A percentile compares a stretch with the other conserved stretches of the same genome.
Evolutionary conservation across 805 yeast species (phyloP).

Genomic region (Kuraishia hungarica): DNA sequence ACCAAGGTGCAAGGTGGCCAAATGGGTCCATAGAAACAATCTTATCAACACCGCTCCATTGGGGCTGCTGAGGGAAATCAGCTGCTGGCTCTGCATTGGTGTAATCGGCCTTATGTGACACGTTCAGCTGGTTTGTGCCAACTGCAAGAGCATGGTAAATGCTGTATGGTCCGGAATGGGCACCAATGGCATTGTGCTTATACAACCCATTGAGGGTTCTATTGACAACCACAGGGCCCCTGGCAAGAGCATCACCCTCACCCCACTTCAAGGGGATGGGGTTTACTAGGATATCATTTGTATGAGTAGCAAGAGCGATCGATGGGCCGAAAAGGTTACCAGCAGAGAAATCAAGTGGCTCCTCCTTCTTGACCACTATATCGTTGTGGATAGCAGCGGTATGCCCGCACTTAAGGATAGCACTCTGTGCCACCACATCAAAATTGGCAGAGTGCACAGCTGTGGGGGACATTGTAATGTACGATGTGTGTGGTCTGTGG

Average conservation of each 20-base stretch:
- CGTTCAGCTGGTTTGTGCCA: constrained; percentile 48
- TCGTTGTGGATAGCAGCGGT: background rate
- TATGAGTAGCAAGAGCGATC: constrained; percentile 42
- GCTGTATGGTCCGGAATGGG: constrained; percentile 56
- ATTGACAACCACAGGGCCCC: constrained; percentile 54
- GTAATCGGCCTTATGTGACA: constrained; percentile 47
- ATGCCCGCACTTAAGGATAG: background rate
- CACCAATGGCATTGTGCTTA: constrained; percentile 57
- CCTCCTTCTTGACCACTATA: constrained; percentile 6
- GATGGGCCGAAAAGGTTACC: constrained; percentile 18
- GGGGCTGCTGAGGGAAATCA: constrained; percentile 41
- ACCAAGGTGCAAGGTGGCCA: constrained; percentile 60
- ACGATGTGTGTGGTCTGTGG: background rate
- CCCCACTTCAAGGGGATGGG: constrained; percentile 51
- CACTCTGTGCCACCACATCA: background rate
- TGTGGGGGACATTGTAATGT: background rate
- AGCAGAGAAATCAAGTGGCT: constrained; percentile 13
- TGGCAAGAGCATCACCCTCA: constrained; percentile 30
- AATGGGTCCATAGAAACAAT: constrained; percentile 61
- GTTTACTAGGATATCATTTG: constrained; percentile 37
- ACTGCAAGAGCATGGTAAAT: constrained; percentile 60
- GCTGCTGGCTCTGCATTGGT: constrained; percentile 59
- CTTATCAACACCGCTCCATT: constrained; percentile 47
- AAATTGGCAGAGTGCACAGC: background rate
- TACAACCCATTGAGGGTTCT: constrained; percentile 38